phyloP scores from a whole-genome alignment of 495 filamentous ascomycete genomes.

The Podospora tetraspora region DNA sequence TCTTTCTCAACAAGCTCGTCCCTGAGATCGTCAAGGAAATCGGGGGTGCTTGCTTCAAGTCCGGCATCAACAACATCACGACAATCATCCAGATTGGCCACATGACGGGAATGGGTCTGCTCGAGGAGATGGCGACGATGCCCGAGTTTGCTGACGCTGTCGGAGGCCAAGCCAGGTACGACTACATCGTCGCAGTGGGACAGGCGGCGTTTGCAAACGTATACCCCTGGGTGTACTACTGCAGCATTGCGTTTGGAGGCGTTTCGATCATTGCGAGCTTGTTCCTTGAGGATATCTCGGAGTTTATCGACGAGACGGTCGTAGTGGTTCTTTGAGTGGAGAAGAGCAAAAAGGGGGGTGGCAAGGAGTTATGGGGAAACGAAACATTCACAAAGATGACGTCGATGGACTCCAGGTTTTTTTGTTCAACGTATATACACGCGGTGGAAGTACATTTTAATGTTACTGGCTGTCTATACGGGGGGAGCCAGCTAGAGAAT shows the following conservation, averaged over 20 bases:
- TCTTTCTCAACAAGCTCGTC: slow-evolving; percentile 62
- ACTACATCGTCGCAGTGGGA: slow-evolving; percentile 54
- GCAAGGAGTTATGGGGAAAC: slow-evolving; percentile 2
- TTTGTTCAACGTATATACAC: not conserved
- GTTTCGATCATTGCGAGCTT: slow-evolving; percentile 58
- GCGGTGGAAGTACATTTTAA: not conserved
- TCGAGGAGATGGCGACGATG: slow-evolving; percentile 48
- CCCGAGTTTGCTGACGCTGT: slow-evolving; percentile 43
- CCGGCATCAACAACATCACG: slow-evolving; percentile 51
- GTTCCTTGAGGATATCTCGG: slow-evolving; percentile 58
- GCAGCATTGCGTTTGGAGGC: slow-evolving; percentile 61
- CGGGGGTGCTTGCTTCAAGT: slow-evolving; percentile 46
- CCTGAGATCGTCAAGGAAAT: slow-evolving; percentile 49
- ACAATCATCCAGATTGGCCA: slow-evolving; percentile 53
- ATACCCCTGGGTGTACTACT: slow-evolving; percentile 65
- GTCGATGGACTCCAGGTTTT: not conserved
- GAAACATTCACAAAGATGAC: not conserved
- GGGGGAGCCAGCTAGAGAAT: not conserved
- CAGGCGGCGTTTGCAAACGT: slow-evolving; percentile 57
- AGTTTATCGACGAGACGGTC: slow-evolving; percentile 65
- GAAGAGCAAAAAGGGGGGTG: too few species aligned
- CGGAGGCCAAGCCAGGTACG: slow-evolving; percentile 49
- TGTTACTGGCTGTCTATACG: not conserved
- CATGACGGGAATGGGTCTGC: slow-evolving; percentile 52
- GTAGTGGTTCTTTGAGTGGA: slow-evolving; percentile 52